These are phyloP conservation scores for Entomortierella parvispora DNA, from an alignment of 192 early-diverging fungal species.

Conservation along the genomic window DNA sequence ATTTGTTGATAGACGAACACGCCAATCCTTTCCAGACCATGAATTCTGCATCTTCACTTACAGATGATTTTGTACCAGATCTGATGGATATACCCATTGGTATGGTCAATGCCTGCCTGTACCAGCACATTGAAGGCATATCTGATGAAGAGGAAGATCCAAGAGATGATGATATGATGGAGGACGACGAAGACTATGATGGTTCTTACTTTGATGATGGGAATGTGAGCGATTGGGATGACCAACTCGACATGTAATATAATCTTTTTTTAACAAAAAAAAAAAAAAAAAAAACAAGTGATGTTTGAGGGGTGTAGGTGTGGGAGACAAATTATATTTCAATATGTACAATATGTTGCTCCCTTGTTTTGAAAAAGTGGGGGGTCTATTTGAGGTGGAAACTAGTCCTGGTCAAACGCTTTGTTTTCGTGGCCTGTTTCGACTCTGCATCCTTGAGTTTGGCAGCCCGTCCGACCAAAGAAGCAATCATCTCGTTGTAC, in stretches of 20 bases:
- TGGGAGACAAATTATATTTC: no score
- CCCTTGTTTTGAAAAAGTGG: no score
- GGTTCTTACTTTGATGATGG: conserved; percentile 40
- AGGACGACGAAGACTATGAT: conserved; percentile 20
- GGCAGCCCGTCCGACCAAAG: conserved; percentile 67
- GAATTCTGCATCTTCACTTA: conserved; percentile 52
- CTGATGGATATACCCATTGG: conserved; percentile 75
- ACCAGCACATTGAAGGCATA: conserved; percentile 62
- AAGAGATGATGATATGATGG: conserved; percentile 1
- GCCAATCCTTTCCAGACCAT: conserved; percentile 56
- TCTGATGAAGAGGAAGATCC: conserved; percentile 46
- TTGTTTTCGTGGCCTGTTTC: conserved; percentile 38
- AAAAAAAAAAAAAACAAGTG: not conserved
- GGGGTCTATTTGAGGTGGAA: conserved; percentile 45
- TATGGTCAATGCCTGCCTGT: conserved; percentile 76
- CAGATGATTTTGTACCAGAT: conserved; percentile 66
- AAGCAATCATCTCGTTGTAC: conserved; percentile 69
- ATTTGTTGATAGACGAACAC: conserved; percentile 58
- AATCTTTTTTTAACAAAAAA: not conserved
- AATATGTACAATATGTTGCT: no score
- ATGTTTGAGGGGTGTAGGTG: not conserved
- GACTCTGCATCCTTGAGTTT: conserved; percentile 49
- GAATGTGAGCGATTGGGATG: conserved; percentile 41
- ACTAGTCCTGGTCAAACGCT: conserved; percentile 37
- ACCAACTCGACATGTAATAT: conserved; percentile 2